phyloP scores from a whole-genome alignment of 179 eudicot genomes.

The Beta lomatogona region DNA sequence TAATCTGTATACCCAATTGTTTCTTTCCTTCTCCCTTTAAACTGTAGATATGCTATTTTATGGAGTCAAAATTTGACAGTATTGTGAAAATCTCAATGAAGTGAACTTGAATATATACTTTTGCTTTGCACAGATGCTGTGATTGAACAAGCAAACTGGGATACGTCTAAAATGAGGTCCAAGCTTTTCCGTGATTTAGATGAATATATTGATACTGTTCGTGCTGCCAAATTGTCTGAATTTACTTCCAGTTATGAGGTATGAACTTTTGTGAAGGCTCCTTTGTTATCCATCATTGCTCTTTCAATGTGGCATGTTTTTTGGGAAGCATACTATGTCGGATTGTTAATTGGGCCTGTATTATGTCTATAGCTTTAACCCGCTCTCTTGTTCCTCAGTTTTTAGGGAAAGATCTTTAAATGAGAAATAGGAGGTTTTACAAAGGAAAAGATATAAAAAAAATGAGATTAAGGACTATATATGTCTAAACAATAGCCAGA shows the following conservation, averaged over 20 bases:
- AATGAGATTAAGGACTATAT: neutral
- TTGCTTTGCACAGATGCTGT: constrained; percentile 55
- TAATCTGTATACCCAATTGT: neutral
- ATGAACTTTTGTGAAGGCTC: constrained; percentile 20
- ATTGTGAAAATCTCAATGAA: no score
- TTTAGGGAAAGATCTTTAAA: neutral
- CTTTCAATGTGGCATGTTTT: neutral
- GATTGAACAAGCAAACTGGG: constrained; percentile 83
- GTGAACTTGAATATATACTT: neutral
- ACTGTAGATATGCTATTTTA: neutral
- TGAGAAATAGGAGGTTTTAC: neutral
- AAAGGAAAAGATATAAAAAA: neutral
- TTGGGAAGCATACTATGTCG: neutral
- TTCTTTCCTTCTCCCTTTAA: neutral
- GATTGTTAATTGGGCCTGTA: neutral
- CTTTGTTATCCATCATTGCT: neutral
- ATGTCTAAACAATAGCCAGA: neutral
- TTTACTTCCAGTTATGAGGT: constrained; percentile 83
- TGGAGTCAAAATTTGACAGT: neutral
- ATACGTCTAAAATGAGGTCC: constrained; percentile 73
- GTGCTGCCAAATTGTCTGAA: constrained; percentile 79
- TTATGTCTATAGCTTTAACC: neutral
- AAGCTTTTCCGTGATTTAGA: constrained; percentile 89
- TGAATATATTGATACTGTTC: constrained; percentile 70
- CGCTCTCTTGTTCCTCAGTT: neutral